Evolutionary conservation across 164 flowering plant genomes (phyloP), one percentile per base, ranked within the genome.

Genomic region (Tetrastigma voinierianum): DNA sequence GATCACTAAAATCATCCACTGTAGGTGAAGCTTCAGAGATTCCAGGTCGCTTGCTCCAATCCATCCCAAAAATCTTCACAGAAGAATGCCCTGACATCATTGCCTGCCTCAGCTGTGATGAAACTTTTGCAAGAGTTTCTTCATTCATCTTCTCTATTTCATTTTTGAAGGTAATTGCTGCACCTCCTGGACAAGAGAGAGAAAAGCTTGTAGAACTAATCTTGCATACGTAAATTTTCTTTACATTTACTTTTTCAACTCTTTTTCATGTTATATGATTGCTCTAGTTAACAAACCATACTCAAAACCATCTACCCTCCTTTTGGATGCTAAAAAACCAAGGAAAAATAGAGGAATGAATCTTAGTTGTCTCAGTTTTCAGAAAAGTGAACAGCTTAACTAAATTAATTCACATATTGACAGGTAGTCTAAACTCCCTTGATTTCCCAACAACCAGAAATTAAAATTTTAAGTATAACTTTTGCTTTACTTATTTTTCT

Each of bases 101-200:
- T 1, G 86, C 82, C 73, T 83, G 75, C 73, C 96, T 88, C 64
- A 92, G 67, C 66, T 92, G 99, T 46, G 79, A 72, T 9, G 90
- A 82, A 63, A 88, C 87, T 6, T 59, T 72, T 20, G 32, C 69
- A 25, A 95, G 88, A 75, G 74, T 79, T 44, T 84, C 91, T 59
- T 86, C 91, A 71, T 95, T 76, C 49, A 89, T 88, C 67, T 74
- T 82, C 83, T 95, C 97, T 5, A 95, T 67, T 65, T 87, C 96
- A 75, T 92, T 79, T 70, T 95, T 95, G 76, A 90, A 87, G 57
- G 99, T 89, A 54, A 95, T 81, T 67, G 99, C 99, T 43, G 98
- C 86, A 47, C 99, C 98, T 63, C 97, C 98, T 94, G 74, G 24
- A 67, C 2, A 3, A 72, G 45, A 59, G 2, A 45, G 23, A 52